Base-by-base conservation (phyloP, 2,329 filamentous ascomycete genomes). In the Xylaria hypoxylon region DNA sequence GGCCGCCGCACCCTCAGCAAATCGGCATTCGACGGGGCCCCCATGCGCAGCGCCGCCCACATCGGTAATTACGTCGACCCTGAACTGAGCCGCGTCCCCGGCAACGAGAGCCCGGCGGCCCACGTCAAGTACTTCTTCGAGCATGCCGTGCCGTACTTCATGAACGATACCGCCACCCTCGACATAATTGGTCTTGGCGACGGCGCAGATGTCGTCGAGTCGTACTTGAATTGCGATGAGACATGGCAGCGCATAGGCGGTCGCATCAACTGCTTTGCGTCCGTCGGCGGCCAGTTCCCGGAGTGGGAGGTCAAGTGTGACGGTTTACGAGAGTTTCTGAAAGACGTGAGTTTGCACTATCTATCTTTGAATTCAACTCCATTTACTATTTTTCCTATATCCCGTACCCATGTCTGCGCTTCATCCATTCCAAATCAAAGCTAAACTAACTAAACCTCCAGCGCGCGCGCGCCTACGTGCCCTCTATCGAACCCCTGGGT, bases 131-230 rank as follows among this genome's bases (percentile, higher is more conserved):
- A 86, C 52, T 81, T 96, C 1, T 91, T 97, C 68, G 82, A 90
- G 28, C 75, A 86, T 4, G 82, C 94, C 0, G 73, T 96, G 4
- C 79, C 79, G 0, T 77, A 80, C 8, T 68, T 89, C 5, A 79
- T 87, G 0, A 74, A 80, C 0, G 62, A 80, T 0, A 77, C 83
- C 1, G 87, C 88, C 0, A 84, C 83, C 50, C 74, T 97, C 22
- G 89, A 94, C 74, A 76, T 97, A 35, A 83, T 97, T 53, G 92
- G 87, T 1, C 80, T 96, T 17, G 89, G 90, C 1, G 88, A 91
- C 61, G 89, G 89, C 3, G 89, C 88, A 0, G 84, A 89, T 35
- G 79, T 83, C 1, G 81, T 88, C 0, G 78, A 90, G 31, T 74
- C 79, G 15, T 90, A 91, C 68, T 80, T 96, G 10, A 84, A 89